Conservation (phyloP, 2,329 filamentous ascomycete species). For the Pyricularia pennisetigena region DNA sequence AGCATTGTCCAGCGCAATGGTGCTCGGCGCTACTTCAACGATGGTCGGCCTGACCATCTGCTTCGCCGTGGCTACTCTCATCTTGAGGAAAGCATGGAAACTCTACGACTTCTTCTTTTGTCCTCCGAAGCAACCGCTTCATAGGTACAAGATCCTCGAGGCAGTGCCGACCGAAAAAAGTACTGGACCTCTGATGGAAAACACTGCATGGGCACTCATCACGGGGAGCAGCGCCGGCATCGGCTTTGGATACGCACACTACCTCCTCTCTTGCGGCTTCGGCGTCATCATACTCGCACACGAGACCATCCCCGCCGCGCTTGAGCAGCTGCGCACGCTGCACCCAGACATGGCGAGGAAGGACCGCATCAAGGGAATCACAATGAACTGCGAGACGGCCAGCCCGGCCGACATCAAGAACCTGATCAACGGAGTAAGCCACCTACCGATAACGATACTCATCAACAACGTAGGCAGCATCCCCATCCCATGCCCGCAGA, state of each 20-base stretch:
- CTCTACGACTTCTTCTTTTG: not conserved
- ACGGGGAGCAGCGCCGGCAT: constrained; percentile 24
- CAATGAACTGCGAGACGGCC: constrained; percentile 19
- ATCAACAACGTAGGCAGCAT: constrained; percentile 23
- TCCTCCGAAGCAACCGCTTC: not conserved
- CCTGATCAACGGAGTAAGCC: constrained; percentile 12
- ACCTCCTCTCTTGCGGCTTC: constrained; percentile 22
- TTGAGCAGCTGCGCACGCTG: constrained; percentile 14
- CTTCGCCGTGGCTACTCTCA: not conserved
- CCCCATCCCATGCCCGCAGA: constrained; percentile 11
- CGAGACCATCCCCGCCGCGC: constrained; percentile 15
- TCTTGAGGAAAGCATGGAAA: not conserved
- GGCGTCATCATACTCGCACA: constrained; percentile 22
- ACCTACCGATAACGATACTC: constrained; percentile 19
- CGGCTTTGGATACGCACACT: constrained; percentile 21
- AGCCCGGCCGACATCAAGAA: constrained; percentile 15
- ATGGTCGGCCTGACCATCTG: not conserved
- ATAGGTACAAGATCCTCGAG: not conserved
- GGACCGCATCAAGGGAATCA: constrained; percentile 10
- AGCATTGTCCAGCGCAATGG: not conserved
- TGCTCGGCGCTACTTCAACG: not conserved
- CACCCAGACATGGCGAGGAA: not conserved
- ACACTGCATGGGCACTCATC: constrained; percentile 18
- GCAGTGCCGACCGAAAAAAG: not conserved
- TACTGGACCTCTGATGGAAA: not conserved